Evolutionary conservation across 371 early-diverging fungal species (phyloP).

Genomic region (Lichtheimia corymbifera): DNA sequence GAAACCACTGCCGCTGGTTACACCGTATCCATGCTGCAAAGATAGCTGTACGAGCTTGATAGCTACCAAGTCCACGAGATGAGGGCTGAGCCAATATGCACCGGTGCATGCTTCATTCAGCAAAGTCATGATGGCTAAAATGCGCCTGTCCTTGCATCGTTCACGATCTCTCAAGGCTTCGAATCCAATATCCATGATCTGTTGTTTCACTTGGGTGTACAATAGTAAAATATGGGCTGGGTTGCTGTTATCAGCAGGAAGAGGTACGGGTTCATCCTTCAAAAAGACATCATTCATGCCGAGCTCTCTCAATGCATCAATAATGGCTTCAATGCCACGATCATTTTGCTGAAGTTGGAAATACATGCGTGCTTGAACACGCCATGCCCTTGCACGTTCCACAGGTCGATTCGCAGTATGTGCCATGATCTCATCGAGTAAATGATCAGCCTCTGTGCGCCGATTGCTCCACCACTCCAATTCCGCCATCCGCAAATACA

Average conservation of each 20-base stretch:
- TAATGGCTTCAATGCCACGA: slow-evolving; percentile 32
- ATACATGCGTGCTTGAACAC: slow-evolving; percentile 34
- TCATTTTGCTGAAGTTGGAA: slow-evolving; percentile 38
- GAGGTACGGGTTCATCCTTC: slow-evolving; percentile 5
- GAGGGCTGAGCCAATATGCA: slow-evolving; percentile 43
- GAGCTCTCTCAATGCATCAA: slow-evolving; percentile 31
- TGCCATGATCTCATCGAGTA: slow-evolving; percentile 29
- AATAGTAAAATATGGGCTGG: slow-evolving; percentile 2
- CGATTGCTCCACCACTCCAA: slow-evolving; percentile 24
- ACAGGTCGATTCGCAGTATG: slow-evolving; percentile 27
- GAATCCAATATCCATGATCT: slow-evolving; percentile 23
- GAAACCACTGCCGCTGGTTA: slow-evolving; percentile 42
- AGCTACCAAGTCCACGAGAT: slow-evolving; percentile 34
- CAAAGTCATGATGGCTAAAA: slow-evolving; percentile 34
- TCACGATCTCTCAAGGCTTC: slow-evolving; percentile 15
- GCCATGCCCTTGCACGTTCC: slow-evolving; percentile 40
- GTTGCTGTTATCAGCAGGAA: slow-evolving; percentile 1
- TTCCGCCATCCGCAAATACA: slow-evolving; percentile 36
- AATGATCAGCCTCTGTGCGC: slow-evolving; percentile 12
- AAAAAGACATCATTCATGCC: slow-evolving; percentile 21
- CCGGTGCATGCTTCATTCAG: slow-evolving; percentile 42
- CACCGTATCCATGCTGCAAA: slow-evolving; percentile 29
- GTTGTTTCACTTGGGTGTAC: slow-evolving; percentile 21
- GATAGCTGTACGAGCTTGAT: slow-evolving; percentile 42
- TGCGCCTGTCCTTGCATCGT: slow-evolving; percentile 23